Percentiles rank a stretch among this genome's conserved stretches.
These are phyloP conservation scores for Wickerhamiella sergipiensis DNA, from an alignment of 805 yeast species.

Conservation along the genomic window DNA sequence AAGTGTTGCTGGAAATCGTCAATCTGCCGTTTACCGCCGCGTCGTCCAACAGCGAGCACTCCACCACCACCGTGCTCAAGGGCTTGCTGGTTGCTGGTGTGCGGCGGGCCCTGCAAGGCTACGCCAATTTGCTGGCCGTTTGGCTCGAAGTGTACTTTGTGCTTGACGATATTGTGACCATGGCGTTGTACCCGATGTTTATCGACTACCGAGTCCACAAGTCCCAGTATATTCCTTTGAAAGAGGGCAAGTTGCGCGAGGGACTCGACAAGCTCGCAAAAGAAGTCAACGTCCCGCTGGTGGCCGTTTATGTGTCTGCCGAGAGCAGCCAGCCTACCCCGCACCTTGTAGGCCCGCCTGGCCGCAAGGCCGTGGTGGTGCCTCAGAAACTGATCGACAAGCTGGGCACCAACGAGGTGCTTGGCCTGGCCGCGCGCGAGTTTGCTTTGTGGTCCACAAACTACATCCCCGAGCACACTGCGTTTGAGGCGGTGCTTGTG, in stretches of 20 bases:
- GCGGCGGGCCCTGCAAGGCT: neutral
- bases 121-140: neutral
- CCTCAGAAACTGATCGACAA: constrained; percentile 82
- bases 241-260: constrained; percentile 73
- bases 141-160: constrained; percentile 40
- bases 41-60: neutral
- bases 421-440: constrained; percentile 93
- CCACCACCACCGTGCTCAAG: neutral
- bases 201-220: constrained; percentile 90
- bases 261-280: constrained; percentile 71
- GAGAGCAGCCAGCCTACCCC: constrained; percentile 70
- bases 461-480: constrained; percentile 65
- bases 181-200: constrained; percentile 68
- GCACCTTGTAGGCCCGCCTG: constrained; percentile 88
- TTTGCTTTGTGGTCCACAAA: constrained; percentile 93
- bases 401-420: constrained; percentile 62
- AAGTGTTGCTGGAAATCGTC: neutral
- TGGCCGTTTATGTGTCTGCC: constrained; percentile 72
- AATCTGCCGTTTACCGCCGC: neutral
- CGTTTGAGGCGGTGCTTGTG: constrained; percentile 49
- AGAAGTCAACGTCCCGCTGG: constrained; percentile 69
- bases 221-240: constrained; percentile 57
- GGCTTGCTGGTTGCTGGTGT: neutral
- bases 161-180: constrained; percentile 53
- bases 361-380: constrained; percentile 90